Base-by-base conservation (phyloP, 2,329 filamentous ascomycete species). In the Aspergillus quadricinctus region DNA sequence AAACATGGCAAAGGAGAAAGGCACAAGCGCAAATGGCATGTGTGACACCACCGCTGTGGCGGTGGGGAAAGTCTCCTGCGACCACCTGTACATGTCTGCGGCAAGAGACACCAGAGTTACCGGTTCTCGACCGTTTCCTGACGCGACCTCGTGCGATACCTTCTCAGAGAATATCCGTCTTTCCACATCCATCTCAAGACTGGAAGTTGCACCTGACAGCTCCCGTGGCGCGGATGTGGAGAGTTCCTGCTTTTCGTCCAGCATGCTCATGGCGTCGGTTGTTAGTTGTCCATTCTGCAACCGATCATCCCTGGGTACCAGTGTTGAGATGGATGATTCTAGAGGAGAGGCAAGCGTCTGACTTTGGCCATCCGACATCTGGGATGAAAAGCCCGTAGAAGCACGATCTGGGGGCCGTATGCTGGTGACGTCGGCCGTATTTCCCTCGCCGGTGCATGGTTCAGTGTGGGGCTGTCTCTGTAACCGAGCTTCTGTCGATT, bases 1-100 rank as follows among this genome's bases (percentile, higher is more conserved):
- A 59, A 90, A 90, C 88, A 90, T 90, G 58, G 81, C 79, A 55
- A 91, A 85, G 0, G 87, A 84, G 64, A 90, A 90, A 0, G 88
- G 88, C 0, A 91, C 78, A 0, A 90, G 79, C 0, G 85, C 80
- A 53, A 88, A 83, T 0, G 88, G 88, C 1, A 91, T 76, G 66
- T 89, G 86, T 0, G 81, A 73, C 5, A 87, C 68, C 0, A 90
- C 87, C 0, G 84, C 83, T 21, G 84, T 83, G 1, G 83, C 82
- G 0, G 87, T 90, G 0, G 88, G 88, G 49, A 90, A 90, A 0
- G 87, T 90, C 65, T 87, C 85, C 58, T 87, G 84, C 0, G 75
- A 75, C 86, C 86, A 89, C n/a, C 69, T 66, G 55, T 83, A 83
- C 0, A 64, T 55, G 10, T 81, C 69, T 1, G 62, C 61, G 4